phyloP scores from a whole-genome alignment of 441 rosid genomes.

The Macaranga tanarius region DNA sequence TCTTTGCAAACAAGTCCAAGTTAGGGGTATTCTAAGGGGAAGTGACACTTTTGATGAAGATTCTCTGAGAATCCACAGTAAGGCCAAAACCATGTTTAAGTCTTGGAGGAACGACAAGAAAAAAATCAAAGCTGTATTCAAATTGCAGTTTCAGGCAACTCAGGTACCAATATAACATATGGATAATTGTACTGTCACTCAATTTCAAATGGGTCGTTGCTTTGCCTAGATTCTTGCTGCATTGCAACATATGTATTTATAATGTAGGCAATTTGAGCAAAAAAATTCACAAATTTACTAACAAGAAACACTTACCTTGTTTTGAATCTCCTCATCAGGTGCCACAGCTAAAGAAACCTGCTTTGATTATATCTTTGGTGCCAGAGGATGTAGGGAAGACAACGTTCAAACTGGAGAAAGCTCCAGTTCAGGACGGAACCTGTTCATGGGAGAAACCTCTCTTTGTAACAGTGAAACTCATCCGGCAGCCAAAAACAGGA shows the following conservation, averaged over 20 bases:
- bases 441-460: conserved; percentile 78
- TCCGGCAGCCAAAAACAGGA: conserved; percentile 61
- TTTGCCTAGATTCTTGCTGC: neutral
- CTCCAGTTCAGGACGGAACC: conserved; percentile 51
- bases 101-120: conserved; percentile 84
- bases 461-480: conserved; percentile 61
- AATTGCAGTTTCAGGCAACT: conserved; percentile 78
- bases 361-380: conserved; percentile 55
- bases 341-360: conserved; percentile 46
- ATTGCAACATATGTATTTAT: neutral
- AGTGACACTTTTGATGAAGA: conserved; percentile 28
- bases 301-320: conserved; percentile 31
- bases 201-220: conserved; percentile 13
- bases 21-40: conserved; percentile 20
- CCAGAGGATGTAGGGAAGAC: conserved; percentile 80
- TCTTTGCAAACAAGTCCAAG: conserved; percentile 22
- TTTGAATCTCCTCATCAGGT: conserved; percentile 44
- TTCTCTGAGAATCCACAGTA: conserved; percentile 28
- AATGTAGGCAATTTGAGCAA: neutral
- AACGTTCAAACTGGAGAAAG: conserved; percentile 62
- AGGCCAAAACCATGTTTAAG: conserved; percentile 55
- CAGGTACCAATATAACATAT: conserved; percentile 45
- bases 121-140: conserved; percentile 72
- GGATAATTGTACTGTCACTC: neutral
- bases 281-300: neutral